Percentiles rank a stretch among this genome's conserved stretches.
phyloP scores from a whole-genome alignment of 768 basidiomycete species.

The Panellus pusillus region DNA sequence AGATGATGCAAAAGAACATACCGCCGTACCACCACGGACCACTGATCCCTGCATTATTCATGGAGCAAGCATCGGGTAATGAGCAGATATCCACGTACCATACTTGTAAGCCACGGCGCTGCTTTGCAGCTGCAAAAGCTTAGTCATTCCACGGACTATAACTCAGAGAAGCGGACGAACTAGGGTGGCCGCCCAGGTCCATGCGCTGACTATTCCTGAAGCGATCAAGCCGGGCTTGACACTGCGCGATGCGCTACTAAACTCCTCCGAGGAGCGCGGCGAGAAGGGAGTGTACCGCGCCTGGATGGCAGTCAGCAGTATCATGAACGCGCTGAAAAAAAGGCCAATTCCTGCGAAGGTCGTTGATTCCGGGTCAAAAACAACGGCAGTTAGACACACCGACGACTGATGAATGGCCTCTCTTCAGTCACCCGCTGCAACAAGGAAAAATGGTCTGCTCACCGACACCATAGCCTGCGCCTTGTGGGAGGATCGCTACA shows the following conservation, averaged over 20 bases:
- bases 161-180: conserved; percentile 31
- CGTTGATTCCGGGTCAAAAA: neutral
- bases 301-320: conserved; percentile 76
- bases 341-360: conserved; percentile 69
- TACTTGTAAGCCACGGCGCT: conserved; percentile 85
- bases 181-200: conserved; percentile 87
- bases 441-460: neutral
- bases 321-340: conserved; percentile 84
- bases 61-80: neutral
- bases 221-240: conserved; percentile 93
- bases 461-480: conserved; percentile 76
- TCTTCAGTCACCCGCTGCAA: neutral
- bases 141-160: too few species aligned
- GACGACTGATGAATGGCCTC: conserved; percentile 38
- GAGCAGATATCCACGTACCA: conserved; percentile 35
- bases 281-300: conserved; percentile 82
- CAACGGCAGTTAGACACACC: conserved; percentile 34
- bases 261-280: conserved; percentile 79
- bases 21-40: conserved; percentile 90
- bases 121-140: conserved; percentile 58
- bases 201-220: conserved; percentile 88
- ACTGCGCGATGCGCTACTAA: conserved; percentile 77
- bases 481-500: too few species aligned
- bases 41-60: conserved; percentile 49
- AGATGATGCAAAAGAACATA: conserved; percentile 7